Conservation (phyloP, 108 stramenopile genomes). For the Skeletonema marinoi region DNA sequence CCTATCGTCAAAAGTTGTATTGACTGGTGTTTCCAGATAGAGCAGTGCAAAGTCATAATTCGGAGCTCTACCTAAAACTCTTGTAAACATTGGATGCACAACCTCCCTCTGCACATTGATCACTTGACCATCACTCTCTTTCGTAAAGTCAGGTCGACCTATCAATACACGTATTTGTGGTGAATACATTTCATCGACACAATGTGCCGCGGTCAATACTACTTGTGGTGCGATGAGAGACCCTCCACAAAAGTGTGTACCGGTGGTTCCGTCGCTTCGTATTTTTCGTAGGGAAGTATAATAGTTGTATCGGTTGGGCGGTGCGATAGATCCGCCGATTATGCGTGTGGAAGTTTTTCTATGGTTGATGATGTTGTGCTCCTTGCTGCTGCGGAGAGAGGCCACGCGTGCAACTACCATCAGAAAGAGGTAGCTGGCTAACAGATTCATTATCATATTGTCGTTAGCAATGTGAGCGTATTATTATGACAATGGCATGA, state of each 20-base stretch:
- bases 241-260: constrained; percentile 10
- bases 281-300: not conserved
- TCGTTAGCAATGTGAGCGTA: too few species aligned
- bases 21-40: not conserved
- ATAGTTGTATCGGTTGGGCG: not conserved
- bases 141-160: constrained; percentile 1
- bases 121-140: constrained; percentile 2
- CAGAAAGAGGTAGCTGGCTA: too few species aligned
- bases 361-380: not conserved
- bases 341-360: not conserved
- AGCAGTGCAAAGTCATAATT: constrained; percentile 14
- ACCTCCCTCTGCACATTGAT: not conserved
- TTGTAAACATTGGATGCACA: constrained; percentile 1
- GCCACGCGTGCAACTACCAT: not conserved
- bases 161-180: not conserved
- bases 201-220: constrained; percentile 21
- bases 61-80: not conserved
- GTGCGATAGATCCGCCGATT: not conserved
- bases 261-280: not conserved
- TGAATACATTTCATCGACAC: not conserved
- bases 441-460: too few species aligned
- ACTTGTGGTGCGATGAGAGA: constrained; percentile 6
- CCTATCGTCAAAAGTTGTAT: not conserved
- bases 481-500: too few species aligned
- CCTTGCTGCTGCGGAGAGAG: not conserved